Conservation (phyloP, 2,329 filamentous ascomycete genomes). For the Hypoxylon sp. region DNA sequence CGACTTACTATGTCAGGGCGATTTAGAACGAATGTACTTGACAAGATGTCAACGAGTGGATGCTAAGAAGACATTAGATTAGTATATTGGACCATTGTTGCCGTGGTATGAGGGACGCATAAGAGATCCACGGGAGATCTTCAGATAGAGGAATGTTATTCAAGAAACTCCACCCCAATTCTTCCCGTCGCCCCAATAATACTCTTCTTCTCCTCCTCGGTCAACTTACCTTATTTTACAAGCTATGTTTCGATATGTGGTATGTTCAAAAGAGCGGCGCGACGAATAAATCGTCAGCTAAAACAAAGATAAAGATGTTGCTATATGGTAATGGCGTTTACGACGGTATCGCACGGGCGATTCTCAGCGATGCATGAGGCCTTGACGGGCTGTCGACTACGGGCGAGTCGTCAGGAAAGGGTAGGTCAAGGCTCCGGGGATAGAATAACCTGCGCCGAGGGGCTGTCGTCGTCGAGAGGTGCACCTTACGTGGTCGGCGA, state of each 20-base stretch:
- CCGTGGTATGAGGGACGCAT: conserved; percentile 28
- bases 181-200: conserved; percentile 9
- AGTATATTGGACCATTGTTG: conserved; percentile 29
- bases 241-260: conserved; percentile 40
- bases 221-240: conserved; percentile 48
- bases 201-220: neutral
- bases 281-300: conserved; percentile 52
- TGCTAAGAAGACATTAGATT: conserved; percentile 43
- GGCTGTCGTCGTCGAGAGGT: conserved; percentile 50
- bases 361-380: conserved; percentile 49
- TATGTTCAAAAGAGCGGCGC: conserved; percentile 51
- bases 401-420: conserved; percentile 37
- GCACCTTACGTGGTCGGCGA: conserved; percentile 51
- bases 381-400: conserved; percentile 36
- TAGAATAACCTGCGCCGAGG: conserved; percentile 45
- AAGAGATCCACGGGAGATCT: conserved; percentile 42
- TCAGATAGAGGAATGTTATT: conserved; percentile 14
- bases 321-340: conserved; percentile 41
- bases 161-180: conserved; percentile 25
- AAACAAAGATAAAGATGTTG: conserved; percentile 36
- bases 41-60: conserved; percentile 58
- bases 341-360: conserved; percentile 45
- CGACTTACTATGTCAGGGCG: conserved; percentile 55
- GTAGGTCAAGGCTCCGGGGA: conserved; percentile 42
- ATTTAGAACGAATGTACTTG: conserved; percentile 61